Conservation (phyloP, 2,329 filamentous ascomycete genomes). For the Madurella fahalii region DNA sequence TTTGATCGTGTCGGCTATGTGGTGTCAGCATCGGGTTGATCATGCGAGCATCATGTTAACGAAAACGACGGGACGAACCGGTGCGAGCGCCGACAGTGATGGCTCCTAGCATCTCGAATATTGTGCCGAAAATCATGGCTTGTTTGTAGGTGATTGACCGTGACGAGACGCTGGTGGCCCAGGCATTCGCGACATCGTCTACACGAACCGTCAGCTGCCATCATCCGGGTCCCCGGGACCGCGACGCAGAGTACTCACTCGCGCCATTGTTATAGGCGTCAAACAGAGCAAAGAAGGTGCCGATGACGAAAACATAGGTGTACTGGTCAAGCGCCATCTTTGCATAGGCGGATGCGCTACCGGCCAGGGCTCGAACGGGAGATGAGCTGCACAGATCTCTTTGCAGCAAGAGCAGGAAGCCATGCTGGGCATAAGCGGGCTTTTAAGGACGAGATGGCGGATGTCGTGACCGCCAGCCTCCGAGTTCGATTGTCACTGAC, state of each 20-base stretch:
- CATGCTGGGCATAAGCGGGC: no score
- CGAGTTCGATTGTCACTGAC: no score
- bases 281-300: conserved; percentile 71
- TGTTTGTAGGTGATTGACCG: conserved; percentile 67
- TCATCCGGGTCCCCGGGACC: neutral
- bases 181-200: conserved; percentile 83
- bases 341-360: neutral
- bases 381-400: no score
- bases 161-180: conserved; percentile 79
- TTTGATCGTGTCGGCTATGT: conserved; percentile 58
- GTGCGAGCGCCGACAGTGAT: conserved; percentile 65
- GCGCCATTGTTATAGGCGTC: conserved; percentile 78
- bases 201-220: neutral
- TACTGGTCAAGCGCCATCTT: conserved; percentile 44
- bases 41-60: no score
- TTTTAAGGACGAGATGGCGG: no score
- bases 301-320: conserved; percentile 69
- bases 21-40: no score
- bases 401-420: no score
- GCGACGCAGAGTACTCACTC: conserved; percentile 45
- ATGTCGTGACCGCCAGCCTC: no score
- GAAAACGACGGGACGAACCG: conserved; percentile 41
- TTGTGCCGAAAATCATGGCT: conserved; percentile 61
- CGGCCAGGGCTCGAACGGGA: no score
- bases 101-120: conserved; percentile 67